These are phyloP conservation scores for Aspergillus campestris DNA, from an alignment of 495 filamentous ascomycete species.

Conservation along the genomic window DNA sequence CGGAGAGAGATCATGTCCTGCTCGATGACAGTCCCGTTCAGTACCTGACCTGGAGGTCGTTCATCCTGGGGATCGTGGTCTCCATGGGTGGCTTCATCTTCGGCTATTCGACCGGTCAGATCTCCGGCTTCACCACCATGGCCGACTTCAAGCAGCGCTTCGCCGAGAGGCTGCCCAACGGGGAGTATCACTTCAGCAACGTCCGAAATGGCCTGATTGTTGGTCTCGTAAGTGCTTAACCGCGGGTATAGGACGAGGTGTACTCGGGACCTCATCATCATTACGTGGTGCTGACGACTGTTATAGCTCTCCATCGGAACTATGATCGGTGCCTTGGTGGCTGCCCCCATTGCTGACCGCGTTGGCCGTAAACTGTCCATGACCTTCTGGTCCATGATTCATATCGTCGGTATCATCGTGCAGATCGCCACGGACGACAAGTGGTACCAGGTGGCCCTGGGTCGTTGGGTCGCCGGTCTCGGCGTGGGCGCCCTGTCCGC, in stretches of 20 bases:
- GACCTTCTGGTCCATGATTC: constrained; percentile 50
- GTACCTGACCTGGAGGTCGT: constrained; percentile 41
- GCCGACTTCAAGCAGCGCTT: constrained; percentile 42
- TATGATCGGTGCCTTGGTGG: constrained; percentile 57
- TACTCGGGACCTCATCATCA: neutral
- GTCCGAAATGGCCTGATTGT: constrained; percentile 50
- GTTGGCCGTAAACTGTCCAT: constrained; percentile 47
- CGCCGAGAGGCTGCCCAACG: constrained; percentile 26
- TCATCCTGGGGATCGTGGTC: constrained; percentile 44
- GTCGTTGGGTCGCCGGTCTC: constrained; percentile 53
- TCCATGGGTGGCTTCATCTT: constrained; percentile 73
- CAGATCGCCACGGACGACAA: constrained; percentile 50
- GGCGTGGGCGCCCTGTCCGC: constrained; percentile 66
- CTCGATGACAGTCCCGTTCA: constrained; percentile 40
- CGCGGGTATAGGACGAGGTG: too few species aligned
- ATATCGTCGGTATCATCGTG: constrained; percentile 60
- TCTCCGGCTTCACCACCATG: constrained; percentile 56
- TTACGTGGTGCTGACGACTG: constrained; percentile 3
- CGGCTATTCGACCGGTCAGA: constrained; percentile 60
- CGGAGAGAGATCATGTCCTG: constrained; percentile 32
- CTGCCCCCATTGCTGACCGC: constrained; percentile 47
- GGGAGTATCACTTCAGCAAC: constrained; percentile 42
- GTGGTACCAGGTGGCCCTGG: constrained; percentile 48
- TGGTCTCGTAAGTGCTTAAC: constrained; percentile 33
- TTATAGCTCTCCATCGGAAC: constrained; percentile 53